These are phyloP conservation scores for Eruca vesicaria DNA, from an alignment of 441 rosid species.

Conservation along the genomic window DNA sequence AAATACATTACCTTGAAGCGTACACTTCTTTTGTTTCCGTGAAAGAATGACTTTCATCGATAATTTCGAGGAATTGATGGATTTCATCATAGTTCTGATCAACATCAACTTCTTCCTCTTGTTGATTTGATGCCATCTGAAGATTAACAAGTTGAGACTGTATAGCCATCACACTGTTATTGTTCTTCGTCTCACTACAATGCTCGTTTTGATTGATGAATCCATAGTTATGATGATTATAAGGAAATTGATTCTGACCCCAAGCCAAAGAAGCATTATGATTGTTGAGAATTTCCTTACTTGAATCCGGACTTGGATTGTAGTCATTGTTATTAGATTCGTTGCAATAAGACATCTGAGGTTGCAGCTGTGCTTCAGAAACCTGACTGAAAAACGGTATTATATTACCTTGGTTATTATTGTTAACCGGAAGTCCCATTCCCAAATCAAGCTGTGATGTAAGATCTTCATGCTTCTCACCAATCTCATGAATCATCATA, in stretches of 20 bases:
- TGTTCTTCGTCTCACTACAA: constrained; percentile 14
- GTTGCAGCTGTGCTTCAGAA: constrained; percentile 30
- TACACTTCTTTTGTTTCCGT: constrained; percentile 63
- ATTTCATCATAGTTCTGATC: constrained; percentile 69
- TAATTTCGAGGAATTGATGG: constrained; percentile 73
- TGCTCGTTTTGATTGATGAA: constrained; percentile 40
- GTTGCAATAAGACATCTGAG: constrained; percentile 29
- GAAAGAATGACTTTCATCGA: constrained; percentile 76
- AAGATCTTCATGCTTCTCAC: constrained; percentile 36
- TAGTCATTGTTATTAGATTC: background rate
- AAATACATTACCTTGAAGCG: constrained; percentile 54
- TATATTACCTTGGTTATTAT: background rate
- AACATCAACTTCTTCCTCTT: constrained; percentile 36
- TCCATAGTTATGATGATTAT: constrained; percentile 30
- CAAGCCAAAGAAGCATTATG: background rate
- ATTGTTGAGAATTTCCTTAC: background rate
- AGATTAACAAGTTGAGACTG: constrained; percentile 57
- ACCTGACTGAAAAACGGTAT: constrained; percentile 36
- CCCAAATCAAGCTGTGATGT: constrained; percentile 73
- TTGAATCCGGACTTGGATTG: background rate
- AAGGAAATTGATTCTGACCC: constrained; percentile 27
- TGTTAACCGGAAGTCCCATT: constrained; percentile 65
- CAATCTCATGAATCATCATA: constrained; percentile 36
- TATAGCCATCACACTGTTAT: constrained; percentile 38
- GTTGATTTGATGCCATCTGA: constrained; percentile 45